Base-by-base conservation (phyloP, 768 basidiomycete genomes). In the Trametes coccinea region DNA sequence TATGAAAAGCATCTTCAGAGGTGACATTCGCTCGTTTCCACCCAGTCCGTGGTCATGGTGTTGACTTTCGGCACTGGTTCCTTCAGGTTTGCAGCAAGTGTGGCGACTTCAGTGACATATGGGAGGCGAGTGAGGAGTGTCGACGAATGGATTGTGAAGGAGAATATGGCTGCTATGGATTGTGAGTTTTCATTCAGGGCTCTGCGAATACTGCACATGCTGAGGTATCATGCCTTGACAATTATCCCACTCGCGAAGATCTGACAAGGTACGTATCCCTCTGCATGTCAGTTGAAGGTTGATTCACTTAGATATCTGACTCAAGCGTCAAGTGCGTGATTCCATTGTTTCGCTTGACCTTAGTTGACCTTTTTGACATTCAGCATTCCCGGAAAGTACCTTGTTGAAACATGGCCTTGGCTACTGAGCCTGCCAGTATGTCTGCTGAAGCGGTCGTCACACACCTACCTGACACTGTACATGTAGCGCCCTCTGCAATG, bases 381-480 rank as follows among this genome's bases (percentile, higher is more conserved):
- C 22, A 81, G 80, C 52, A 79, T 81, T 59, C 80, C 79, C 2
- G 79, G 80, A 31, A 82, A 80, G 66, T 80, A 79, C 53, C 60
- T 82, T 3, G 80, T 82, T 11, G 80, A 82, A 67, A 77, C 78
- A 1, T 75, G 78, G 75, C 80, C 80, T 0, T 80, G 79, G 75
- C 73, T 82, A 2, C 68, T 80, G 4, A 77, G 77, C 54, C 73
- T 82, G 22, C 80, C 80, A 10, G 77, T 78, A 67, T 11, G 34
- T 37, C 5, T 37, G 11, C 34, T 37, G 34, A 45, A 74, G 45
- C 11, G 22, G 22, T 9, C 13, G 7, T 50, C 6, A 58, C 45
- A 1, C 9, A 2, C 13, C 16, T 5, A 5, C 5, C 3, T 49
- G 8, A 0, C 16, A 9, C 30, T 27, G 9, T 29, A 7, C 3